These are phyloP conservation scores for Prosopis cineraria DNA, from an alignment of 306 rosid species.

Conservation along the genomic window DNA sequence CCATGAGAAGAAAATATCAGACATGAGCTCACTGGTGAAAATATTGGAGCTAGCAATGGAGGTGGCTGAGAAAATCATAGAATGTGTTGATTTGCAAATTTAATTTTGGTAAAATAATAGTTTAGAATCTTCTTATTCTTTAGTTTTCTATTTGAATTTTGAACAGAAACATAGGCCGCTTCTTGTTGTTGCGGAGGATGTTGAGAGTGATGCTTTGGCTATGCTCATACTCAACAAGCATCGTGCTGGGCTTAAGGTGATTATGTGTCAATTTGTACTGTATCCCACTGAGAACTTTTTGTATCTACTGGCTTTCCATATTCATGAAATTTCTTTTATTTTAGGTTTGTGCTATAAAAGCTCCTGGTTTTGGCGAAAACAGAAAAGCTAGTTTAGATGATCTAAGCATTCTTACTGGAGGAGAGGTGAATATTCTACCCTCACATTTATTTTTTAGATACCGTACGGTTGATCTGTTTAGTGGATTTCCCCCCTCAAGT, in stretches of 20 bases:
- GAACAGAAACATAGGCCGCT: conserved; percentile 78
- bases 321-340: conserved; percentile 37
- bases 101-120: conserved; percentile 14
- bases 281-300: conserved; percentile 10
- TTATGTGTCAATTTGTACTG: conserved; percentile 20
- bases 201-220: conserved; percentile 85
- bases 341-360: conserved; percentile 96
- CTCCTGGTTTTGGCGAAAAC: conserved; percentile 98
- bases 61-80: conserved; percentile 49
- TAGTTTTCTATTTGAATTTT: conserved; percentile 28
- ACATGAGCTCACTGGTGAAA: conserved; percentile 70
- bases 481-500: background rate
- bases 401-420: conserved; percentile 87
- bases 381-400: conserved; percentile 84
- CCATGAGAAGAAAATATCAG: conserved; percentile 86
- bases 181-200: conserved; percentile 94
- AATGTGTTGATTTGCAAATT: conserved; percentile 28
- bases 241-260: conserved; percentile 89
- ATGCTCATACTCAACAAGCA: conserved; percentile 98
- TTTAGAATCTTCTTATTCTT: conserved; percentile 31
- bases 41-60: conserved; percentile 71
- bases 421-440: conserved; percentile 67
- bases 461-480: background rate
- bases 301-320: conserved; percentile 25
- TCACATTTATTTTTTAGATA: conserved; percentile 22